Conservation (phyloP, 306 rosid species). For the Quercus rubra region DNA sequence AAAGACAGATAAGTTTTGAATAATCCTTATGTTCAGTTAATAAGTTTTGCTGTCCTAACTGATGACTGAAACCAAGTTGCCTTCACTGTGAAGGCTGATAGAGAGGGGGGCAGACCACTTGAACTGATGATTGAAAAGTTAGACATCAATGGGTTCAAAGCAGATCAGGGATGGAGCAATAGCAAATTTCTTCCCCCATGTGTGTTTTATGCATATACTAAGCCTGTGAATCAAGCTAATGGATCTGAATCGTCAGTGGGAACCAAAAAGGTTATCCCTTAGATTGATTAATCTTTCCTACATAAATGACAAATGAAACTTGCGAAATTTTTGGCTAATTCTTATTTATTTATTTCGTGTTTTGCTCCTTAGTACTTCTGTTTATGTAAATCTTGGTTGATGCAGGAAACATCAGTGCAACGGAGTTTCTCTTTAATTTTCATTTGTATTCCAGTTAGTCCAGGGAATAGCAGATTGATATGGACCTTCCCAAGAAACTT, state of each 20-base stretch:
- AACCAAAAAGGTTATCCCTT: slow-evolving; percentile 45
- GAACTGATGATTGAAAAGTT: slow-evolving; percentile 45
- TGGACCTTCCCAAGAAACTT: slow-evolving; percentile 91
- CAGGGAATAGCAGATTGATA: slow-evolving; percentile 88
- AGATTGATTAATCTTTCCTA: neutral
- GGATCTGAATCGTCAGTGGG: slow-evolving; percentile 42
- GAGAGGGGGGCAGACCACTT: slow-evolving; percentile 94
- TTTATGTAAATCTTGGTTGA: slow-evolving; percentile 3
- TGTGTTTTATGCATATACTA: slow-evolving; percentile 47
- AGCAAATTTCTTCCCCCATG: slow-evolving; percentile 67
- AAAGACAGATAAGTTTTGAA: slow-evolving; percentile 38
- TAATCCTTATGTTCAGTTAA: neutral
- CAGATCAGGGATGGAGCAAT: slow-evolving; percentile 44
- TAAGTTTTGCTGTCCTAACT: slow-evolving; percentile 5
- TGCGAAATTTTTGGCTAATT: neutral
- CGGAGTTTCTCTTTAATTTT: slow-evolving; percentile 46
- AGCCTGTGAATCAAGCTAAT: slow-evolving; percentile 33
- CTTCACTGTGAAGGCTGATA: slow-evolving; percentile 65
- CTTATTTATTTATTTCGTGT: neutral
- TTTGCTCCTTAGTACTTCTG: slow-evolving; percentile 7
- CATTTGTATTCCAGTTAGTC: slow-evolving; percentile 83
- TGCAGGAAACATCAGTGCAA: slow-evolving; percentile 49
- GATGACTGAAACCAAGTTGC: slow-evolving; percentile 6
- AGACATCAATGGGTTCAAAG: slow-evolving; percentile 65
- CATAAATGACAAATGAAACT: neutral